These are phyloP conservation scores for Salix caprea DNA, from an alignment of 345 rosid species.

Conservation along the genomic window DNA sequence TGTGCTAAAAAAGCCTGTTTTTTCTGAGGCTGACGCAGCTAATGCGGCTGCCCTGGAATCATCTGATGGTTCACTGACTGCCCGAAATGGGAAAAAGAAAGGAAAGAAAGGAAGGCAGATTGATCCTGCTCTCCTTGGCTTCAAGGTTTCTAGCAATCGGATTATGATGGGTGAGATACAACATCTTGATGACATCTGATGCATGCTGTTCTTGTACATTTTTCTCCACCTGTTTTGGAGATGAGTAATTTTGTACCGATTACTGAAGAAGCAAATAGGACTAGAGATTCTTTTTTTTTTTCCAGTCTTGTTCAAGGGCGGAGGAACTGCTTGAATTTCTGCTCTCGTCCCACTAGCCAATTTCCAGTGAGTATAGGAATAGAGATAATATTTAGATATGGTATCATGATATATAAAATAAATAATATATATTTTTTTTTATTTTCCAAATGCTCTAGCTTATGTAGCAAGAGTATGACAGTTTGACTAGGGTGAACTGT, in stretches of 20 bases:
- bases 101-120: slow-evolving; percentile 89
- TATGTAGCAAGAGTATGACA: background rate
- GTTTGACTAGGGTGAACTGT: background rate
- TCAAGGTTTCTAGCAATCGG: slow-evolving; percentile 87
- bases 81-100: slow-evolving; percentile 61
- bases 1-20: slow-evolving; percentile 45
- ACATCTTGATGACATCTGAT: slow-evolving; percentile 40
- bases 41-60: slow-evolving; percentile 12
- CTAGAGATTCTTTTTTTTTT: background rate
- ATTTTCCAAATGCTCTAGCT: background rate
- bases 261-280: background rate
- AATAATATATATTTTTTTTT: too few relatives aligned
- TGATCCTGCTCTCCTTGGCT: slow-evolving; percentile 86
- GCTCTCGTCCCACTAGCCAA: too few relatives aligned
- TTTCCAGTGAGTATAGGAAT: too few relatives aligned
- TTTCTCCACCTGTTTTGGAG: background rate
- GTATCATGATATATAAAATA: too few relatives aligned
- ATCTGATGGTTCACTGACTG: slow-evolving; percentile 22
- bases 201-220: slow-evolving; percentile 1
- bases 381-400: too few relatives aligned
- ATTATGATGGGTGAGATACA: slow-evolving; percentile 93
- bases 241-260: slow-evolving; percentile 17
- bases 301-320: background rate
- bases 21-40: background rate
- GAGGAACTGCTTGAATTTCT: background rate